A percentile compares a stretch with the other conserved stretches of the same genome.
phyloP scores from a whole-genome alignment of 1,139 yeast species.

The Geotrichum europaeum region DNA sequence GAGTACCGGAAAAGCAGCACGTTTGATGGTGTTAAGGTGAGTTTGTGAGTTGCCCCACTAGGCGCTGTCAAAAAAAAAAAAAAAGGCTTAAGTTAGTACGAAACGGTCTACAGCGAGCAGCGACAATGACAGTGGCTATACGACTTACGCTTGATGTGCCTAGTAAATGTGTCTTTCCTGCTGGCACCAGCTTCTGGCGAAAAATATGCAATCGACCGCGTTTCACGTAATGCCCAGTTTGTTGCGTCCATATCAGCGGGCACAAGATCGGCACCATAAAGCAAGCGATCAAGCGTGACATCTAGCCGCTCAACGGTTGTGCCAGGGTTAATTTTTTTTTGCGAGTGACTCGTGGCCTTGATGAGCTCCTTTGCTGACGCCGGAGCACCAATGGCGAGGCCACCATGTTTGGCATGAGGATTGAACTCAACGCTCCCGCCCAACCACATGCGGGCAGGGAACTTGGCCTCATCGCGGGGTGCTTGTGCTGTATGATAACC shows the following conservation, averaged over 20 bases:
- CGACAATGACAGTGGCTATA: background rate
- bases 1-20: conserved; percentile 53
- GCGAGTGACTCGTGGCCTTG: conserved; percentile 1
- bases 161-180: conserved; percentile 19
- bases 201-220: conserved; percentile 31
- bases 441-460: conserved; percentile 71
- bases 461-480: conserved; percentile 43
- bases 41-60: conserved; percentile 18
- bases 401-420: conserved; percentile 31
- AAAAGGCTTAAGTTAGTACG: conserved; percentile 7
- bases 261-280: conserved; percentile 22
- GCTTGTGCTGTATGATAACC: conserved; percentile 83
- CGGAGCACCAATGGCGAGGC: conserved; percentile 21
- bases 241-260: conserved; percentile 9
- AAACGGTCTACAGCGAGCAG: background rate
- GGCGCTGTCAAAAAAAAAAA: conserved; percentile 20
- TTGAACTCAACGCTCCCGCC: conserved; percentile 54
- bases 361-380: conserved; percentile 14
- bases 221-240: conserved; percentile 31
- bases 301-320: conserved; percentile 22
- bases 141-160: conserved; percentile 20
- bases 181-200: conserved; percentile 22
- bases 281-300: conserved; percentile 31
- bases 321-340: conserved; percentile 9
- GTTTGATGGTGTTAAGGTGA: conserved; percentile 30